Conservation (phyloP, 2,329 filamentous ascomycete genomes). For the Amesomyces nigricolor region DNA sequence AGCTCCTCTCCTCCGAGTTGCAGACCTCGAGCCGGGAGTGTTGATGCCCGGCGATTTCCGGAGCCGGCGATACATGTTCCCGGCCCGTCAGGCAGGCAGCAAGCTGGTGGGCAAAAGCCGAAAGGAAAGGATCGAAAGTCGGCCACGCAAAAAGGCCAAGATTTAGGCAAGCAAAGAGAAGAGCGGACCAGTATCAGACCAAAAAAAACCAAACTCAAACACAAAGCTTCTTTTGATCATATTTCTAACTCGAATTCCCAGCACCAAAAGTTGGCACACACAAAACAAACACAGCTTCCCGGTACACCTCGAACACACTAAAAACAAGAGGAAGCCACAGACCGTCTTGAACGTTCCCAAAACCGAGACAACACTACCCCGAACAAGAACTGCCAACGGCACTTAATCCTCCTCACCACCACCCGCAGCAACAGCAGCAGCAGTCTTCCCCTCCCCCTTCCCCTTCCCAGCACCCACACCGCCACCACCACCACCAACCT, state of each 20-base stretch:
- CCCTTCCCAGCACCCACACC: not conserved
- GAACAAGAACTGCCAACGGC: too few species aligned
- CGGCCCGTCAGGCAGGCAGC: not conserved
- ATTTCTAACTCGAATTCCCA: constrained; percentile 1
- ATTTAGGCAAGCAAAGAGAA: not conserved
- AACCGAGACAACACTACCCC: not conserved
- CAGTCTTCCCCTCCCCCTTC: constrained; percentile 13
- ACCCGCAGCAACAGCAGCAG: constrained; percentile 18
- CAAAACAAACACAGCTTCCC: not conserved
- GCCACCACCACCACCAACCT: constrained; percentile 4
- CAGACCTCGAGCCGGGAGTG: not conserved
- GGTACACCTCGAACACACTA: not conserved
- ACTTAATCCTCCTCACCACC: constrained; percentile 23
- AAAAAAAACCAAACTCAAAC: not conserved
- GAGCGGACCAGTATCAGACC: not conserved
- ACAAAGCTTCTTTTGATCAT: not conserved
- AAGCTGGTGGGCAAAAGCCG: not conserved
- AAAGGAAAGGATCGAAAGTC: not conserved
- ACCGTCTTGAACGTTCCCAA: not conserved
- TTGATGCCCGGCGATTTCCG: not conserved
- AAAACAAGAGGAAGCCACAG: not conserved
- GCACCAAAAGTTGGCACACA: not conserved
- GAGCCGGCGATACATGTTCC: constrained; percentile 11
- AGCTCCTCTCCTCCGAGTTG: too few species aligned
- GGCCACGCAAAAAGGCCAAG: not conserved